Percentiles rank a stretch among this genome's conserved stretches.
phyloP scores from a whole-genome alignment of 1,284 basidiomycete genomes.

The Naganishia liquefaciens region DNA sequence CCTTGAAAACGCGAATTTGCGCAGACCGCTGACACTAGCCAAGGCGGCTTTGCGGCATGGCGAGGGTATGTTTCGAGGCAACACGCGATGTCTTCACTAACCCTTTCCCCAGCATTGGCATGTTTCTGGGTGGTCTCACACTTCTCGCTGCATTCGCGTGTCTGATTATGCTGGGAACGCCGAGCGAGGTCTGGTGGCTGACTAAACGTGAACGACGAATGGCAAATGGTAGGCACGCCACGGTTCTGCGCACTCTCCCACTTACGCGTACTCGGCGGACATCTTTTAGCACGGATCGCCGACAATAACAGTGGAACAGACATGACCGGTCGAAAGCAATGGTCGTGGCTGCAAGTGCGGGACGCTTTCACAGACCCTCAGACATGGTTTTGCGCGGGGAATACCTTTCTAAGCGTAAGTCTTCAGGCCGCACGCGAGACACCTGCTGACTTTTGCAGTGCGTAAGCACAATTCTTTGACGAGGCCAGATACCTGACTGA shows the following conservation, averaged over 20 bases:
- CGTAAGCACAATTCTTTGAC: not conserved
- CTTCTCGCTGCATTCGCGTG: conserved; percentile 37
- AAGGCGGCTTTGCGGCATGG: conserved; percentile 41
- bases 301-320: conserved; percentile 45
- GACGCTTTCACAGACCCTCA: conserved; percentile 41
- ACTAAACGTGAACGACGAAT: conserved; percentile 39
- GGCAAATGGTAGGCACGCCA: conserved; percentile 26
- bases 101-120: conserved; percentile 38
- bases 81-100: not conserved
- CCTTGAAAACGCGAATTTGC: not conserved
- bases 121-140: conserved; percentile 46
- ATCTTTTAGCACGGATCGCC: conserved; percentile 40
- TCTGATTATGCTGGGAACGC: conserved; percentile 43
- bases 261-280: not conserved
- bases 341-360: conserved; percentile 45
- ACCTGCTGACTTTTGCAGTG: not conserved
- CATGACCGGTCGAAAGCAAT: conserved; percentile 38
- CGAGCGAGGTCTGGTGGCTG: conserved; percentile 45
- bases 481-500: not conserved
- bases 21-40: not conserved
- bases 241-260: not conserved
- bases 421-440: not conserved
- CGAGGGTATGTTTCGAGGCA: conserved; percentile 25
- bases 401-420: conserved; percentile 37
- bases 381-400: conserved; percentile 43